phyloP scores from a whole-genome alignment of 495 filamentous ascomycete genomes.

The Penicillium manginii region DNA sequence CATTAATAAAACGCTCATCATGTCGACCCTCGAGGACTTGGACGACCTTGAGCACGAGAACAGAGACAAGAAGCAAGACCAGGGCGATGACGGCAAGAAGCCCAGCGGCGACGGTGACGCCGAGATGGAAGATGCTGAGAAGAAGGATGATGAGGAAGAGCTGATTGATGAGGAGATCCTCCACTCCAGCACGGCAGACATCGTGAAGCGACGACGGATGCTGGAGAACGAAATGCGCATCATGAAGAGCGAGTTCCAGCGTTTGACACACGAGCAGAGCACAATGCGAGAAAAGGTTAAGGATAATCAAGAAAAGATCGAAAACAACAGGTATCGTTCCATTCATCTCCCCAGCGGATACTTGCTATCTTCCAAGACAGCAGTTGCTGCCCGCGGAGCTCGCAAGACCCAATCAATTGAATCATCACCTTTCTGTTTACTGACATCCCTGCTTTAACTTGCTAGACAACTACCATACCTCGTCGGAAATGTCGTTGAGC shows the following conservation, averaged over 20 bases:
- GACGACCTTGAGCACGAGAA: slow-evolving; percentile 77
- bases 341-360: slow-evolving; percentile 37
- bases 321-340: slow-evolving; percentile 83
- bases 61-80: slow-evolving; percentile 73
- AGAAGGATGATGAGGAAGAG: slow-evolving; percentile 72
- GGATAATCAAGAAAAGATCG: slow-evolving; percentile 98
- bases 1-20: slow-evolving; percentile 38
- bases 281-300: slow-evolving; percentile 98
- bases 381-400: slow-evolving; percentile 20
- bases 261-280: slow-evolving; percentile 91
- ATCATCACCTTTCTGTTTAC: slow-evolving; percentile 7
- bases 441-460: slow-evolving; percentile 10
- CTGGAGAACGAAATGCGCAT: slow-evolving; percentile 97
- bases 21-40: slow-evolving; percentile 88
- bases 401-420: slow-evolving; percentile 2
- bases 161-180: slow-evolving; percentile 90
- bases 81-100: slow-evolving; percentile 62
- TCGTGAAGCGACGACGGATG: slow-evolving; percentile 80
- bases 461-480: slow-evolving; percentile 94
- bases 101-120: slow-evolving; percentile 67
- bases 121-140: slow-evolving; percentile 87
- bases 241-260: slow-evolving; percentile 96
- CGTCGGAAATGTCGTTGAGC: slow-evolving; percentile 96
- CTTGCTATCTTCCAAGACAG: slow-evolving; percentile 7
- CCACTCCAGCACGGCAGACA: slow-evolving; percentile 87